Conservation (phyloP, 371 early-diverging fungal species). For the Modicella reniformis region DNA sequence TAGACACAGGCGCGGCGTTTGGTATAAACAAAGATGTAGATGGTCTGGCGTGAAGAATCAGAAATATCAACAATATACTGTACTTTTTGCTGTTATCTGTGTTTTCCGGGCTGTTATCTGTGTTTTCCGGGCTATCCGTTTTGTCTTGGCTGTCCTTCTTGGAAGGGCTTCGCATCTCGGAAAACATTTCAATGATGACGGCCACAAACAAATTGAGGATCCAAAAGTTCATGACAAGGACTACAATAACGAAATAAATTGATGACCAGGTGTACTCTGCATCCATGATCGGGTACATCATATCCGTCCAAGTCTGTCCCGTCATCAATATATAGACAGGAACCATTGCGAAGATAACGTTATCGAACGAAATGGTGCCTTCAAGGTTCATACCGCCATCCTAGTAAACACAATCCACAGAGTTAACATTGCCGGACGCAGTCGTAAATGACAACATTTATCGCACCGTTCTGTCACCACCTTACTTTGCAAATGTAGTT, state of each 20-base stretch:
- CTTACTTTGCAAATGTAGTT: slow-evolving; percentile 66
- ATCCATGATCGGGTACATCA: slow-evolving; percentile 78
- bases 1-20: slow-evolving; percentile 10
- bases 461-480: too few relatives aligned
- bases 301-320: slow-evolving; percentile 74
- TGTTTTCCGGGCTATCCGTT: slow-evolving; percentile 62
- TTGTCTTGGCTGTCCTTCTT: too few relatives aligned
- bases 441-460: too few relatives aligned
- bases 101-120: slow-evolving; percentile 28
- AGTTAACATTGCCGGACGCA: neutral
- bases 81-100: slow-evolving; percentile 9
- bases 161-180: slow-evolving; percentile 74
- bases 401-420: slow-evolving; percentile 7
- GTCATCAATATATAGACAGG: slow-evolving; percentile 63
- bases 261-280: slow-evolving; percentile 67
- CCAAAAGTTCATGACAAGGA: slow-evolving; percentile 77
- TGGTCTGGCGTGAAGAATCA: too few relatives aligned
- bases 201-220: slow-evolving; percentile 77
- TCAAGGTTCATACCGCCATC: slow-evolving; percentile 54
- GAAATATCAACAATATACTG: too few relatives aligned
- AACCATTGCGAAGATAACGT: slow-evolving; percentile 67
- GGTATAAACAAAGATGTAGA: slow-evolving; percentile 34
- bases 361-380: slow-evolving; percentile 63
- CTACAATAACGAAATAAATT: slow-evolving; percentile 69
- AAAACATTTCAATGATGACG: slow-evolving; percentile 78